Evolutionary conservation across 2,329 filamentous ascomycete species (phyloP).

Genomic region (Xylariaceae sp.): DNA sequence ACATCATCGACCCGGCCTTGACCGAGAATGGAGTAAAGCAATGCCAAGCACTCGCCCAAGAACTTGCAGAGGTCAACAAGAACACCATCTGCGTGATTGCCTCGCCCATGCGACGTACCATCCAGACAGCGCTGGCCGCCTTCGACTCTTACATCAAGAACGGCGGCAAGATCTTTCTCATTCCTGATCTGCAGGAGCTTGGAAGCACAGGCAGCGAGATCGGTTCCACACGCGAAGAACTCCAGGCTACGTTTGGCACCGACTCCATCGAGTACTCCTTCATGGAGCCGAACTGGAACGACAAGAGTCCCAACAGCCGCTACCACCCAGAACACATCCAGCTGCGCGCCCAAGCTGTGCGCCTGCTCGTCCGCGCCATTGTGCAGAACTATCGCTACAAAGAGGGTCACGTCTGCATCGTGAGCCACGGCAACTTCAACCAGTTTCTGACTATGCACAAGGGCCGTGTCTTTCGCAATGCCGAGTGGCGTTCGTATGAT

Average conservation of each 20-base stretch:
- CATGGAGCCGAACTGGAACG: not conserved
- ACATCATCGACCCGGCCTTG: not conserved
- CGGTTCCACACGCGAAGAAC: not conserved
- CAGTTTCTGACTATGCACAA: not conserved
- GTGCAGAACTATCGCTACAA: not conserved
- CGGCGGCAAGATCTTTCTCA: not conserved
- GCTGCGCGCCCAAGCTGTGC: not conserved
- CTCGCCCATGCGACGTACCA: conserved; percentile 9
- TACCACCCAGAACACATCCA: not conserved
- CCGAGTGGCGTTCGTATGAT: conserved; percentile 3
- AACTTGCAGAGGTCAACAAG: not conserved
- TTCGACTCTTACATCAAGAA: not conserved
- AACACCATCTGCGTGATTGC: not conserved
- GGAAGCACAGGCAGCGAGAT: not conserved
- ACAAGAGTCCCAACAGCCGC: not conserved
- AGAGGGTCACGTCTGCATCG: conserved; percentile 1
- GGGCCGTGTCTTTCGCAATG: not conserved
- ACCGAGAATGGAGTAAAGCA: not conserved
- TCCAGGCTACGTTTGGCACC: not conserved
- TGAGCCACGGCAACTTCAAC: not conserved
- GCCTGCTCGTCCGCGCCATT: not conserved
- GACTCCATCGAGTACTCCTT: not conserved
- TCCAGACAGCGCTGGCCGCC: conserved; percentile 6
- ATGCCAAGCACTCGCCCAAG: not conserved
- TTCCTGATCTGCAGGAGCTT: not conserved